Conservation (phyloP, 768 basidiomycete genomes). For the Tulasnella sp. region DNA sequence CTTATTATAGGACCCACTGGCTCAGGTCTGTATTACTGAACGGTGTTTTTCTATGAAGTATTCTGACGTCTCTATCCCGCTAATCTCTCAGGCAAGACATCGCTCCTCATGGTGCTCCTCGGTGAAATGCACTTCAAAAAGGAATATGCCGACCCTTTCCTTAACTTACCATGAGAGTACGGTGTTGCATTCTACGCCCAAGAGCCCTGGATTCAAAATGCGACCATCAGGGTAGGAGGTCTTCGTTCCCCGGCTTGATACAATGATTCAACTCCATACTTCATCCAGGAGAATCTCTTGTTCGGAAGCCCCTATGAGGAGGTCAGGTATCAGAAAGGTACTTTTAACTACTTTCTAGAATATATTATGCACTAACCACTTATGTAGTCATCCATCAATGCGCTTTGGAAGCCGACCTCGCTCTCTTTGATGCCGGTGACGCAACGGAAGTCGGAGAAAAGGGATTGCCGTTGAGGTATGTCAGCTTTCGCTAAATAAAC, state of each 20-base stretch:
- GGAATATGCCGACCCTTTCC: slow-evolving; percentile 41
- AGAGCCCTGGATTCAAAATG: slow-evolving; percentile 78
- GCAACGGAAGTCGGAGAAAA: slow-evolving; percentile 62
- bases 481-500: not conserved
- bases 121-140: slow-evolving; percentile 32
- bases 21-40: slow-evolving; percentile 11
- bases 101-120: slow-evolving; percentile 26
- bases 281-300: slow-evolving; percentile 43
- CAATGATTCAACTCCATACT: too few relatives aligned
- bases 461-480: slow-evolving; percentile 42
- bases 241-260: not conserved
- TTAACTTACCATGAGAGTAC: slow-evolving; percentile 50
- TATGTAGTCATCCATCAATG: slow-evolving; percentile 31
- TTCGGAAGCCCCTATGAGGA: slow-evolving; percentile 36
- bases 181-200: slow-evolving; percentile 76
- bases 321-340: slow-evolving; percentile 33
- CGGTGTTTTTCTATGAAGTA: too few relatives aligned
- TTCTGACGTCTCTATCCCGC: not conserved
- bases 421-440: slow-evolving; percentile 48
- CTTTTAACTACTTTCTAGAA: not conserved
- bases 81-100: slow-evolving; percentile 16
- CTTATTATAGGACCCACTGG: slow-evolving; percentile 30
- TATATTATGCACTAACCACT: not conserved
- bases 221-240: slow-evolving; percentile 46
- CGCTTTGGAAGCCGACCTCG: slow-evolving; percentile 36